Percentiles rank a stretch among this genome's conserved stretches.
Evolutionary conservation across 1,284 basidiomycete genomes (phyloP).

Genomic region (Apiotrichum siamense): DNA sequence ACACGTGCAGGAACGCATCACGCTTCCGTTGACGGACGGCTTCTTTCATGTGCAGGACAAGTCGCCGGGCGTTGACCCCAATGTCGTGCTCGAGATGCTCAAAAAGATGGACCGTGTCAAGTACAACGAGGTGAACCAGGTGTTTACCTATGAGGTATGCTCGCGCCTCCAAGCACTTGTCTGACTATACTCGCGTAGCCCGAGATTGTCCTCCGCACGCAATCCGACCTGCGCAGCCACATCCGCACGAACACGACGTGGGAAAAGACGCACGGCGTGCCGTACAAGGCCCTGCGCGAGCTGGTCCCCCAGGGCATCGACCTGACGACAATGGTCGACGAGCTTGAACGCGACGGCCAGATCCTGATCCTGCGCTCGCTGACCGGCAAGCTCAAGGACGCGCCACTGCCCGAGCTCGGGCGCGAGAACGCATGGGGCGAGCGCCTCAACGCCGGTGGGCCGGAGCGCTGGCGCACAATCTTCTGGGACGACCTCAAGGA

Average conservation of each 20-base stretch:
- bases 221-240: conserved; percentile 32
- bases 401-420: conserved; percentile 38
- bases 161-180: not conserved
- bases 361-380: conserved; percentile 42
- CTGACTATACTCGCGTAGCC: conserved; percentile 27
- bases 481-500: conserved; percentile 45
- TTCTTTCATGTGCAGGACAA: conserved; percentile 32
- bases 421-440: conserved; percentile 36
- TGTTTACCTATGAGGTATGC: conserved; percentile 42
- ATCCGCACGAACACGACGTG: conserved; percentile 35
- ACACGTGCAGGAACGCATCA: conserved; percentile 22
- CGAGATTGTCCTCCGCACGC: conserved; percentile 31
- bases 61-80: conserved; percentile 26
- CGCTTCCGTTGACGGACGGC: conserved; percentile 31
- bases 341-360: conserved; percentile 33
- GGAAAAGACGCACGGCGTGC: conserved; percentile 22
- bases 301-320: conserved; percentile 25
- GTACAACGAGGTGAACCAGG: conserved; percentile 39
- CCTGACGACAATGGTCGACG: conserved; percentile 19
- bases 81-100: conserved; percentile 33
- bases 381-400: conserved; percentile 31
- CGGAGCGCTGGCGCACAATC: conserved; percentile 34
- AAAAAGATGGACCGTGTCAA: conserved; percentile 38
- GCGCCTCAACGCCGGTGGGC: conserved; percentile 30
- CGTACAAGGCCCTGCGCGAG: conserved; percentile 31